Evolutionary conservation across 1,284 basidiomycete genomes (phyloP).

Genomic region (Ceratobasidium theobromae): DNA sequence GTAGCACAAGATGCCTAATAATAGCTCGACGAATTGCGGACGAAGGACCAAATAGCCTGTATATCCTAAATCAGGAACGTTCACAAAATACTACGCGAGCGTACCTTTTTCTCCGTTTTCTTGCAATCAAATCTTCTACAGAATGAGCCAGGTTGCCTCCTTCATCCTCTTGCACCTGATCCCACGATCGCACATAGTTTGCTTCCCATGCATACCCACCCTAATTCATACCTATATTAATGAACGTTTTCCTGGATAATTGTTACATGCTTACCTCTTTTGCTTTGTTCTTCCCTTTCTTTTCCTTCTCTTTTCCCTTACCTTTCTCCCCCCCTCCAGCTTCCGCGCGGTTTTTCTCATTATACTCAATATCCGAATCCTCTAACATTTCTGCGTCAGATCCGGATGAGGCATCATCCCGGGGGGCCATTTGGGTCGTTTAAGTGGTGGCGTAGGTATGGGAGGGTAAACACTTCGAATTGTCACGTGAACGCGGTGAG

Average conservation of each 20-base stretch:
- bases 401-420: constrained; percentile 46
- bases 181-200: constrained; percentile 93
- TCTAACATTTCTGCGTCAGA: constrained; percentile 48
- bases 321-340: constrained; percentile 48
- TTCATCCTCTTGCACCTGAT: constrained; percentile 95
- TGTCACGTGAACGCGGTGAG: constrained; percentile 25
- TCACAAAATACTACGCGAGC: constrained; percentile 36
- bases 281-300: constrained; percentile 48
- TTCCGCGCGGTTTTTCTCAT: constrained; percentile 49
- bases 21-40: constrained; percentile 91
- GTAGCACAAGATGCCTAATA: constrained; percentile 89
- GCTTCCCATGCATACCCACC: constrained; percentile 89
- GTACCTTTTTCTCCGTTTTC: constrained; percentile 80
- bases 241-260: not conserved
- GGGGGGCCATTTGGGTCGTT: constrained; percentile 16
- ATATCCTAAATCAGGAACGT: not conserved
- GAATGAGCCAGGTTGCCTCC: constrained; percentile 86
- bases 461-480: not conserved
- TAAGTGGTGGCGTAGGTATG: not conserved
- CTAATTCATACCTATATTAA: constrained; percentile 18
- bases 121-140: constrained; percentile 85
- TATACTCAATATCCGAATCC: constrained; percentile 32
- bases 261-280: constrained; percentile 50
- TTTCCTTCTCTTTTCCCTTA: constrained; percentile 33
- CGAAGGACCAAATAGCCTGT: constrained; percentile 74